Base-by-base conservation (phyloP, 2,329 filamentous ascomycete species). In the Zymoseptoria ardabiliae region DNA sequence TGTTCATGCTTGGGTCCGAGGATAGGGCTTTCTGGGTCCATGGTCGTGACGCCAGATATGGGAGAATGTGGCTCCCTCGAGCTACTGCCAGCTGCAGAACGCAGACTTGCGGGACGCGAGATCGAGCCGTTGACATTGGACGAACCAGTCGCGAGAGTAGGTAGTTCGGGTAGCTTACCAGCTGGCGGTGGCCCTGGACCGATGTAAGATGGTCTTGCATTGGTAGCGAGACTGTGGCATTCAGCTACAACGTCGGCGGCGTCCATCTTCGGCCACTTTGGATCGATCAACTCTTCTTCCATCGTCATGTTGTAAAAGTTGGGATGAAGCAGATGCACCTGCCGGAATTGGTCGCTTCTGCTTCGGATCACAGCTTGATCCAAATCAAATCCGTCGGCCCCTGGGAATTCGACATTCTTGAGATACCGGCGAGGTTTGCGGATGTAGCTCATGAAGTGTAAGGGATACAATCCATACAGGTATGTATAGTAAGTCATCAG, bases 381-480 rank as follows among this genome's bases (percentile, higher is more conserved):
- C 2, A 93, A 81, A 68, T 92, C 88, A 50, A 93, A 82, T 57
- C 90, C 87, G 63, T 91, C 87, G 1, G 85, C 82, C 54, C 86
- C 84, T 4, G 83, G 80, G 30, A 85, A 87, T 63, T 90, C 84
- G 49, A 87, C 84, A 68, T 88, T 86, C 53, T 90, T 86, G 9
- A 94, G 77, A 69, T 89, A 93, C 63, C 87, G 84, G 65, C 91
- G 85, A 2, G 90, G 89, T 69, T 93, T 93, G 58, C 89, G 83
- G 62, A 94, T 88, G 70, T 93, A 94, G 72, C 87, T 88, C 83
- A 91, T 88, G 66, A 94, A 91, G 71, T 93, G 93, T 69, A 93
- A 83, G 1, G 90, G 90, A 64, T 93, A 94, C 4, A 94, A 76
- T 0, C 90, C 90, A 66, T 94, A 94, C 0, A 94, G 78, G 23